These are phyloP conservation scores for Talaromyces albobiverticillius DNA, from an alignment of 2,329 filamentous ascomycete species.

Conservation along the genomic window DNA sequence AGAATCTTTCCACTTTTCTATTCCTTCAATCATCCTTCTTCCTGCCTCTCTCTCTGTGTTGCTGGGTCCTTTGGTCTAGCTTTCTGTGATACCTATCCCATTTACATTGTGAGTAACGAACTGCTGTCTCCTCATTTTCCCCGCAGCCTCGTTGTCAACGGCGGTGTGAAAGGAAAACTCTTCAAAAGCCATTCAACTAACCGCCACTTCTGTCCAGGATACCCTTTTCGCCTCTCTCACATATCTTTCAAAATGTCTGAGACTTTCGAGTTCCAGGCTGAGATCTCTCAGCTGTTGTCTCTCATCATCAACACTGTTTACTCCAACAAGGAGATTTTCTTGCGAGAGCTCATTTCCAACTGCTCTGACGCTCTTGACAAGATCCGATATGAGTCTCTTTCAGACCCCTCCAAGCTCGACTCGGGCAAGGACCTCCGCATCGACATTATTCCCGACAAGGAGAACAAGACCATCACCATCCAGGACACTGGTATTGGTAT, in stretches of 20 bases:
- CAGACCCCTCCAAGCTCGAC: slow-evolving; percentile 96
- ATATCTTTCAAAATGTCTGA: slow-evolving; percentile 73
- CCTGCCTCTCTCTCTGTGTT: slow-evolving; percentile 20
- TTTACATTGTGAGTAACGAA: slow-evolving; percentile 14
- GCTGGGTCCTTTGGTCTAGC: slow-evolving; percentile 3
- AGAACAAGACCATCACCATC: slow-evolving; percentile 95
- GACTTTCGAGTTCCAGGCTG: slow-evolving; percentile 99
- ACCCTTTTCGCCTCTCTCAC: slow-evolving; percentile 14
- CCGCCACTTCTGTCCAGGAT: slow-evolving; percentile 14
- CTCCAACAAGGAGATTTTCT: slow-evolving; percentile 99
- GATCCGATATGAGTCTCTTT: slow-evolving; percentile 98
- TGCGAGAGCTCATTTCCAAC: slow-evolving; percentile 98
- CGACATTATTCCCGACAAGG: slow-evolving; percentile 98
- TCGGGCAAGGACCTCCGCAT: slow-evolving; percentile 96
- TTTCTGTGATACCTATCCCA: background rate
- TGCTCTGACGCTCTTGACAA: slow-evolving; percentile 99
- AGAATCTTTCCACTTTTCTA: slow-evolving; percentile 20
- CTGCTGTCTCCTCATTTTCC: background rate
- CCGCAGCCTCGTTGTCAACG: background rate
- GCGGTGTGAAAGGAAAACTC: background rate
- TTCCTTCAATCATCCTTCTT: slow-evolving; percentile 18
- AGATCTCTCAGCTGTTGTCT: slow-evolving; percentile 99
- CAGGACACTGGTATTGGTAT: slow-evolving; percentile 98
- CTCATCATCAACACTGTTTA: slow-evolving; percentile 99
- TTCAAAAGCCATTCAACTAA: background rate